These are phyloP conservation scores for Chaetoceros muelleri DNA, from an alignment of 108 stramenopile genomes.

Conservation along the genomic window DNA sequence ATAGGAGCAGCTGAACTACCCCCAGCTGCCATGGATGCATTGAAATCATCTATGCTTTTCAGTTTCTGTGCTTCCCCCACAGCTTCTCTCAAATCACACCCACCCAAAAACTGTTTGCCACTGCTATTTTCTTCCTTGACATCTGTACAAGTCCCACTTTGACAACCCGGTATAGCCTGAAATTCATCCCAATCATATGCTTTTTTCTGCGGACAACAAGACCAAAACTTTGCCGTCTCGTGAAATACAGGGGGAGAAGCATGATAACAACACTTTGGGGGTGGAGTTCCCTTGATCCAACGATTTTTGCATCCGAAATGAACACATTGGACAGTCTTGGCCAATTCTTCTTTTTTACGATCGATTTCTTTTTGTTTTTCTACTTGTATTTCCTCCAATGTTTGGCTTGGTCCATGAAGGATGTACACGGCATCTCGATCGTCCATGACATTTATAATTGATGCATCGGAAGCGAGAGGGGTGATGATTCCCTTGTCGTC, in stretches of 20 bases:
- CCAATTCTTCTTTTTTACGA: constrained; percentile 20
- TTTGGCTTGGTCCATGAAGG: constrained; percentile 48
- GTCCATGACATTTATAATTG: constrained; percentile 48
- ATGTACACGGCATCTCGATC: constrained; percentile 75
- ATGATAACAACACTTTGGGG: constrained; percentile 81
- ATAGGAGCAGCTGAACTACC: constrained; percentile 70
- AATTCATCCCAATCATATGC: constrained; percentile 82
- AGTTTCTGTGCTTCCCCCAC: constrained; percentile 29
- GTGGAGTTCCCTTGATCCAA: constrained; percentile 65
- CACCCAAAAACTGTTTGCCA: constrained; percentile 68
- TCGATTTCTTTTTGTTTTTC: constrained; percentile 13
- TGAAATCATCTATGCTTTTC: constrained; percentile 82
- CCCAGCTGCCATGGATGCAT: constrained; percentile 57
- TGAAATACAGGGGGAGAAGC: constrained; percentile 92
- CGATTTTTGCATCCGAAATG: constrained; percentile 84
- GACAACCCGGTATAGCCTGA: constrained; percentile 69
- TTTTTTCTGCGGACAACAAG: constrained; percentile 88
- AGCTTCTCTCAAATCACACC: constrained; percentile 68
- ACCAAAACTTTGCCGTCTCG: constrained; percentile 96
- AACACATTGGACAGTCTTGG: constrained; percentile 52
- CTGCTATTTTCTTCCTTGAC: constrained; percentile 38
- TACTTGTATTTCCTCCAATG: constrained; percentile 30
- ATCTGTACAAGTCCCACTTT: constrained; percentile 62
- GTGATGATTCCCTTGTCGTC: constrained; percentile 20
- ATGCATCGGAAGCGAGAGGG: constrained; percentile 55